These are phyloP conservation scores for Linderina pennispora DNA, from an alignment of 192 early-diverging fungal species.

Conservation along the genomic window DNA sequence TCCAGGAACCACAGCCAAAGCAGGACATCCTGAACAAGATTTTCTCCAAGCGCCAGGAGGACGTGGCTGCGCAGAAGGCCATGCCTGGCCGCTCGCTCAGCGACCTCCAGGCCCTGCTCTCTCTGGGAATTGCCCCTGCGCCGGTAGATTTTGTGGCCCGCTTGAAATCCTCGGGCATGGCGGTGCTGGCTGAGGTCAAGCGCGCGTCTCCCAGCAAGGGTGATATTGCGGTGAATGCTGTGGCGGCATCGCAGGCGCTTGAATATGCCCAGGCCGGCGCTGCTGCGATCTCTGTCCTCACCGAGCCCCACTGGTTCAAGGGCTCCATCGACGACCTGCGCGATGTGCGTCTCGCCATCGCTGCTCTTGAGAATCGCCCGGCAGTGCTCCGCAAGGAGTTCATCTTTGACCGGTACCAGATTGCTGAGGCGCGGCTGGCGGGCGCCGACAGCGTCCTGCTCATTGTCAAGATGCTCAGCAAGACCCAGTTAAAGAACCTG, in stretches of 20 bases:
- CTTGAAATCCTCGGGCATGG: constrained; percentile 48
- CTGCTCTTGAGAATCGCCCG: constrained; percentile 65
- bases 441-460: constrained; percentile 95
- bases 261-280: constrained; percentile 87
- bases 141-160: constrained; percentile 75
- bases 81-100: constrained; percentile 65
- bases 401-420: constrained; percentile 92
- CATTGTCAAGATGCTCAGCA: constrained; percentile 90
- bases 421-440: constrained; percentile 85
- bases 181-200: constrained; percentile 97
- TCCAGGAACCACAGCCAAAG: constrained; percentile 14
- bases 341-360: constrained; percentile 70
- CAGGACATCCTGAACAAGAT: constrained; percentile 77
- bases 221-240: constrained; percentile 72
- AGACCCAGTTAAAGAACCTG: constrained; percentile 58
- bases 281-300: constrained; percentile 92
- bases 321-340: constrained; percentile 89
- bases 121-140: constrained; percentile 63
- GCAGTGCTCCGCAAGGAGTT: constrained; percentile 98
- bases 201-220: constrained; percentile 96
- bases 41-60: constrained; percentile 67
- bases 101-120: constrained; percentile 64
- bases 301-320: constrained; percentile 99
- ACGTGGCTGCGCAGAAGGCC: constrained; percentile 65
- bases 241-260: constrained; percentile 84